These are phyloP conservation scores for Phaffia tasmanica DNA, from an alignment of 768 basidiomycete genomes.

Conservation along the genomic window DNA sequence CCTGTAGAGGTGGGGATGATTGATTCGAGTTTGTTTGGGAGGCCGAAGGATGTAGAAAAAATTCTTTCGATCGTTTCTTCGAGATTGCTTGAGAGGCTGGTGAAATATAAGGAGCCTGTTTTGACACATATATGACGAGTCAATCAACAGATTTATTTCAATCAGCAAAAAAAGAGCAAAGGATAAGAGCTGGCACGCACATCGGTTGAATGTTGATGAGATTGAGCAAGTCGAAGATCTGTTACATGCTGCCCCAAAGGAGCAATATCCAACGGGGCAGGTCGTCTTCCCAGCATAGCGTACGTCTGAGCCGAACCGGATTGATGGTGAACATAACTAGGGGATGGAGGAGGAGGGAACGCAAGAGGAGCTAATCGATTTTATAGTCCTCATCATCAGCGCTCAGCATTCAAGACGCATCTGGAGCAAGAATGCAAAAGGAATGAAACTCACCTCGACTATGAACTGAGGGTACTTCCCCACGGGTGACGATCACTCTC, in stretches of 20 bases:
- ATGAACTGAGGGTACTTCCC: background rate
- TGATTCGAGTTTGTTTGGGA: background rate
- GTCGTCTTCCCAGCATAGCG: conserved; percentile 8
- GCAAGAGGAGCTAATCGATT: background rate
- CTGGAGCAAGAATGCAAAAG: background rate
- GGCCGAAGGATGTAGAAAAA: background rate
- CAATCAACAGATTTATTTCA: too few relatives aligned
- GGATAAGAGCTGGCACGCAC: too few relatives aligned
- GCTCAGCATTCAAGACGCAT: background rate
- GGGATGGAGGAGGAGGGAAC: background rate
- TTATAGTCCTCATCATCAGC: background rate
- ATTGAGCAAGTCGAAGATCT: conserved; percentile 20
- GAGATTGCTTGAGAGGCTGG: background rate
- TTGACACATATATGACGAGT: too few relatives aligned
- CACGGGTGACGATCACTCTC: conserved; percentile 9
- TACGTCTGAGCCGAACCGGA: background rate
- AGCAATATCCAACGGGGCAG: conserved; percentile 19
- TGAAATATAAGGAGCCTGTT: too few relatives aligned
- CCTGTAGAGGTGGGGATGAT: background rate
- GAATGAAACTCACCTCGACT: background rate
- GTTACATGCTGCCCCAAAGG: background rate
- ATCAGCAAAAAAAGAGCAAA: too few relatives aligned
- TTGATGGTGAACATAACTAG: background rate
- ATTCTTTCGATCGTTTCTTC: too few relatives aligned
- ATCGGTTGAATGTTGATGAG: conserved; percentile 1